phyloP scores from a whole-genome alignment of 192 early-diverging fungal genomes.

The Thamnidium elegans region DNA sequence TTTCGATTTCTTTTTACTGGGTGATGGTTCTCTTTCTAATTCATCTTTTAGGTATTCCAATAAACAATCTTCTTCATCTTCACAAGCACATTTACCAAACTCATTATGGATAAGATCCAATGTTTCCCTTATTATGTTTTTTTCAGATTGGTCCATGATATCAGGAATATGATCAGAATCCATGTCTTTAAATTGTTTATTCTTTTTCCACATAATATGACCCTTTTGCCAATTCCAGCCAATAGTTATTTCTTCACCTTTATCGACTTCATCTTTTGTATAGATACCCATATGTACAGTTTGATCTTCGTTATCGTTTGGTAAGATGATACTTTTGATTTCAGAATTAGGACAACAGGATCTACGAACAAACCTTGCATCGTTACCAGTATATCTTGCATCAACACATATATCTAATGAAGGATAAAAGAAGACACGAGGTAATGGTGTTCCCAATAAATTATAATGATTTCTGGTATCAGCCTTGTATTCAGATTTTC shows the following conservation, averaged over 20 bases:
- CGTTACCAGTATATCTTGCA: slow-evolving; percentile 65
- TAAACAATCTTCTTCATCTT: slow-evolving; percentile 40
- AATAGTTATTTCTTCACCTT: slow-evolving; percentile 68
- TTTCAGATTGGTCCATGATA: slow-evolving; percentile 11
- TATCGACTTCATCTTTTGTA: slow-evolving; percentile 51
- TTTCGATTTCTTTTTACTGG: background rate
- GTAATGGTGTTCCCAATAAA: slow-evolving; percentile 58
- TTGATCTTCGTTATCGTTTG: slow-evolving; percentile 43
- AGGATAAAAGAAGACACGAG: slow-evolving; percentile 67
- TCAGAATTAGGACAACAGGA: slow-evolving; percentile 67
- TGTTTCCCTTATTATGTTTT: slow-evolving; percentile 33
- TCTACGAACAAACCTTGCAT: slow-evolving; percentile 63
- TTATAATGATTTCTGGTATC: slow-evolving; percentile 58
- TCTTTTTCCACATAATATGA: slow-evolving; percentile 36
- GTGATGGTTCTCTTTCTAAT: background rate
- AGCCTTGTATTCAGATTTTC: slow-evolving; percentile 64
- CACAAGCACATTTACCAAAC: slow-evolving; percentile 49
- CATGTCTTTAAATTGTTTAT: slow-evolving; percentile 11
- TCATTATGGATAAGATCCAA: slow-evolving; percentile 30
- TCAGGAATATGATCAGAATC: background rate
- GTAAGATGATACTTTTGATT: slow-evolving; percentile 57
- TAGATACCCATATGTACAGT: slow-evolving; percentile 68
- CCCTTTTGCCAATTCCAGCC: slow-evolving; percentile 70
- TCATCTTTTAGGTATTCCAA: slow-evolving; percentile 43
- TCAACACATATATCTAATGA: slow-evolving; percentile 67